A percentile compares a stretch with the other conserved stretches of the same genome.
Conservation (phyloP, 1,284 basidiomycete genomes). For the Porogramme epimiltina region DNA sequence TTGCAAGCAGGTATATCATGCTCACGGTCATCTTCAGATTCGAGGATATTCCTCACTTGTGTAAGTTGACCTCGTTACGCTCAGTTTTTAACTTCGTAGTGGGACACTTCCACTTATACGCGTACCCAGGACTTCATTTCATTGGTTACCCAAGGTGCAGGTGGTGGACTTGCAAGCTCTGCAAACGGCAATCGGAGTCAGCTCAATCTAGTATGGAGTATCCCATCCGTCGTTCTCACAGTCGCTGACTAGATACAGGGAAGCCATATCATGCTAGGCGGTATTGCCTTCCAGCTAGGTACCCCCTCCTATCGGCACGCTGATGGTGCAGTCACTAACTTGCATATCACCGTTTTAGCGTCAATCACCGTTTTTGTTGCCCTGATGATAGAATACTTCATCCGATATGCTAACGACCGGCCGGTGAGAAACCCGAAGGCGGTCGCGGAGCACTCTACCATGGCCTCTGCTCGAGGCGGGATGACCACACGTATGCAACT, state of each 20-base stretch:
- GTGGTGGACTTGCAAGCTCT: conserved; percentile 37
- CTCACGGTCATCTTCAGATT: conserved; percentile 34
- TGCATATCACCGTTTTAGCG: conserved; percentile 25
- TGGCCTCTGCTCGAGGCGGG: conserved; percentile 38
- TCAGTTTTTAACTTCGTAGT: no score
- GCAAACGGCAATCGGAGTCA: conserved; percentile 4
- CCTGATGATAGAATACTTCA: conserved; percentile 45
- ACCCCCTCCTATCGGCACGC: conserved; percentile 4
- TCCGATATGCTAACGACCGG: conserved; percentile 35
- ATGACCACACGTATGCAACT: conserved; percentile 2
- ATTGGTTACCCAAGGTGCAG: conserved; percentile 44
- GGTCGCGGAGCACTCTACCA: no score
- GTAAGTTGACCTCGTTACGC: no score
- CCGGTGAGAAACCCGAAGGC: conserved; percentile 12
- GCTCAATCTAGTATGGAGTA: conserved; percentile 1
- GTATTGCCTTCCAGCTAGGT: conserved; percentile 45
- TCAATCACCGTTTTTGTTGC: conserved; percentile 36
- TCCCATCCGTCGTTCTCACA: no score
- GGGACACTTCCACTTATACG: not conserved
- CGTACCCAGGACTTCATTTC: conserved; percentile 40
- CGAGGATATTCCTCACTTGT: conserved; percentile 38
- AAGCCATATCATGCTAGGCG: conserved; percentile 45
- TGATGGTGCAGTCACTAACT: no score
- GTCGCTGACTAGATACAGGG: conserved; percentile 14
- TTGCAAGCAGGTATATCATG: not conserved